Base-by-base conservation (phyloP, 495 filamentous ascomycete genomes). In the Aspergillus taichungensis region DNA sequence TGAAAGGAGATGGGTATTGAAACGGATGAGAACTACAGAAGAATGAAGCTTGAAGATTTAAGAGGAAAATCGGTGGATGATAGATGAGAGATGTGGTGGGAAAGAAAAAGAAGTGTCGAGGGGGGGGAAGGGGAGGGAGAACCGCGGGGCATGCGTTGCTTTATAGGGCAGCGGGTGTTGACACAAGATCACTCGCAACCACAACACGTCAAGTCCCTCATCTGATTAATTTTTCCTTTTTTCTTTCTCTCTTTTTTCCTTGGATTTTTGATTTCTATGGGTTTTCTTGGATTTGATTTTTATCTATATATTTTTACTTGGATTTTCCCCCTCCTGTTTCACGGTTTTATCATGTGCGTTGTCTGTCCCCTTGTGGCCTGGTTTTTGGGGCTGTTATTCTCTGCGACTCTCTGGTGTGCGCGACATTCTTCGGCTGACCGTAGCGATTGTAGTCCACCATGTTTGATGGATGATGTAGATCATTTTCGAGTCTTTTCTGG, bases 101-200 rank as follows among this genome's bases (percentile, higher is more conserved):
- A 60, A 52, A 62, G 60, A 49, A 47, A 40, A 50, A 48, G 53
- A 52, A 51, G 51, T 56, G 48, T 48, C 55, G 42, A 50, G 42
- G 51, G 55, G 47, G 54, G 55, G 61, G 62, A 63, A 66, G 59
- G 67, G 55, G 57, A 51, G 65, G 57, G 58, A 62, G 63, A 56
- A 60, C 57, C 57, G 71, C 69, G 69, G 69, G 70, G 71, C 68
- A 70, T 62, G 60, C 60, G 67, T 24, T 51, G 64, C 62, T 74
- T 72, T 73, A 73, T 73, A 73, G 67, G 61, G 66, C 59, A 54
- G 58, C 66, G 52, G 59, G 57, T 64, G 63, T 66, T 67, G 68
- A 66, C 61, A 59, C 61, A 62, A 59, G 66, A 68, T 70, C 64
- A 72, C 57, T 58, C 55, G 42, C 52, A 49, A 51, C 39, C 43